These are phyloP conservation scores for Apodospora peruviana DNA, from an alignment of 495 filamentous ascomycete genomes.

Conservation along the genomic window DNA sequence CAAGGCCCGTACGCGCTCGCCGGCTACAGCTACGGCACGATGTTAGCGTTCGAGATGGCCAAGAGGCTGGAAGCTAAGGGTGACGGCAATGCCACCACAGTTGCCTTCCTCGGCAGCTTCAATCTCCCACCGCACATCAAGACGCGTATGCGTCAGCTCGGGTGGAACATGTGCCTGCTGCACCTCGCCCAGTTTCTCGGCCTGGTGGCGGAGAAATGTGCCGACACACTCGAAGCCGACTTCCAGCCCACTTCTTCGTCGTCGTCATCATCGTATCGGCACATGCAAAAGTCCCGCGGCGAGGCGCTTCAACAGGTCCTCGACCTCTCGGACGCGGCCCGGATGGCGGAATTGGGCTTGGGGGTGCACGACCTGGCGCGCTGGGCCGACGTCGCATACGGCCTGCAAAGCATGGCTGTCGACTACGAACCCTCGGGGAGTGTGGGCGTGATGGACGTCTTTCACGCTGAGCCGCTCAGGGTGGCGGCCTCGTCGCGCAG, in stretches of 20 bases:
- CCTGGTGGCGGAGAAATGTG: slow-evolving; percentile 35
- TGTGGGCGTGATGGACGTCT: slow-evolving; percentile 44
- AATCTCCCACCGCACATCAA: slow-evolving; percentile 52
- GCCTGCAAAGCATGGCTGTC: slow-evolving; percentile 38
- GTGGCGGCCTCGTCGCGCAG: slow-evolving; percentile 31
- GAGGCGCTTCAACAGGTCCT: slow-evolving; percentile 27
- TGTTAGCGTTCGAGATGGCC: slow-evolving; percentile 50
- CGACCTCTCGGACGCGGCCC: slow-evolving; percentile 13
- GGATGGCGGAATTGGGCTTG: slow-evolving; percentile 36
- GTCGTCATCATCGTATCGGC: slow-evolving; percentile 7
- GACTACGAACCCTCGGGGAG: slow-evolving; percentile 47
- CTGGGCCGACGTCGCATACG: slow-evolving; percentile 40
- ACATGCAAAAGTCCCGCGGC: too few relatives aligned
- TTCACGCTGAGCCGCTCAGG: slow-evolving; percentile 39
- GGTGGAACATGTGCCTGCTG: slow-evolving; percentile 40
- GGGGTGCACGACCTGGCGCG: slow-evolving; percentile 19
- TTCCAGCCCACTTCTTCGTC: too few relatives aligned
- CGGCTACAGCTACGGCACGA: slow-evolving; percentile 50
- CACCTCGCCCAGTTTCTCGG: slow-evolving; percentile 46
- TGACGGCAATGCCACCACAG: slow-evolving; percentile 14
- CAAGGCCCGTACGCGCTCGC: slow-evolving; percentile 51
- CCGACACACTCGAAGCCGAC: slow-evolving; percentile 19
- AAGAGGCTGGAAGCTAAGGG: slow-evolving; percentile 36
- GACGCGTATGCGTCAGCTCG: slow-evolving; percentile 41
- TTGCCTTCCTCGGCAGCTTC: slow-evolving; percentile 31